A percentile compares a stretch with the other conserved stretches of the same genome.
phyloP scores from a whole-genome alignment of 2,329 filamentous ascomycete species.

The Penicillium freii region DNA sequence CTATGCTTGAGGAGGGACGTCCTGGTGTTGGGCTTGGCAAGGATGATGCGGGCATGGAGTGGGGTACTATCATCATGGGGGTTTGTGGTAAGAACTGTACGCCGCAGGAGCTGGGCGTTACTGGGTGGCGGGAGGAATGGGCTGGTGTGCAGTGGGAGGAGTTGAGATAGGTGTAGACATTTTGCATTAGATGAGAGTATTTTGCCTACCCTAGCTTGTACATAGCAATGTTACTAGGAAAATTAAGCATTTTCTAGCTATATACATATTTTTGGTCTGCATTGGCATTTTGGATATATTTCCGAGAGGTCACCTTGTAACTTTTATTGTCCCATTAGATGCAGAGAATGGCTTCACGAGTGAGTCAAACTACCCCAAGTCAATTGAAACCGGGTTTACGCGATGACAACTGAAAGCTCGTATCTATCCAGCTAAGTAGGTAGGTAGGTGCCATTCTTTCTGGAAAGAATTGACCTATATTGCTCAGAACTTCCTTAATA shows the following conservation, averaged over 20 bases:
- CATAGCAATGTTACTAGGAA: not conserved
- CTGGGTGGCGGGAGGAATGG: slow-evolving; percentile 91
- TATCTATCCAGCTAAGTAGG: no score
- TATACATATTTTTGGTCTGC: not conserved
- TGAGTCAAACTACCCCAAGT: no score
- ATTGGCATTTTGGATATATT: not conserved
- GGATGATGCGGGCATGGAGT: slow-evolving; percentile 83
- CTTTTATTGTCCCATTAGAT: no score
- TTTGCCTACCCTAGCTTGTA: not conserved
- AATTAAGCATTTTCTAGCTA: not conserved
- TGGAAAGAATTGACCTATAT: no score
- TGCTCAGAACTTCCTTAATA: no score
- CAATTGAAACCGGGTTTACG: no score
- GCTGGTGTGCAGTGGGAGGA: slow-evolving; percentile 98
- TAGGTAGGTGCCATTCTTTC: no score
- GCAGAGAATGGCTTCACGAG: no score
- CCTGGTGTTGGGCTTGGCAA: slow-evolving; percentile 56
- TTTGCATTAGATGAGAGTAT: not conserved
- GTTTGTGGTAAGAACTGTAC: slow-evolving; percentile 82
- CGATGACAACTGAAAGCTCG: no score
- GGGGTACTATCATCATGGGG: slow-evolving; percentile 86
- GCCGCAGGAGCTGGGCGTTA: slow-evolving; percentile 59
- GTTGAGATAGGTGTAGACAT: slow-evolving; percentile 23
- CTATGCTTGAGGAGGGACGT: slow-evolving; percentile 76
- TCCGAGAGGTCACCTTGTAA: no score